Base-by-base conservation (phyloP, 192 early-diverging fungal genomes). In the Hyaloraphidium curvatum region DNA sequence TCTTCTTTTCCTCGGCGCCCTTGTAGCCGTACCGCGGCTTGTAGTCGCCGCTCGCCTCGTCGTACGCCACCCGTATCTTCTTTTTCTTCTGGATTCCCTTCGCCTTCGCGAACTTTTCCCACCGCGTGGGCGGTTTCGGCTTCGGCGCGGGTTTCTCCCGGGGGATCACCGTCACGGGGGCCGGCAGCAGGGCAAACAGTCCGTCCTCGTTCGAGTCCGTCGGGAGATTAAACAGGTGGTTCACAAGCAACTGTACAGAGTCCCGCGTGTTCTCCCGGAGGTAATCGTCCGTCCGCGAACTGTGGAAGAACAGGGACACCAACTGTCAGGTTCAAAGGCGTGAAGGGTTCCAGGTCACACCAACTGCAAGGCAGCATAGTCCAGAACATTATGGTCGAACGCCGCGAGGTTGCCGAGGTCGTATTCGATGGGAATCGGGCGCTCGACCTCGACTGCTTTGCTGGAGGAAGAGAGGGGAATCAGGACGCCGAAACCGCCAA, bases 21-120 rank as follows among this genome's bases (percentile, higher is more conserved):
- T 80, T 81, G 73, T 87, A 96, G 21, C 95, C 95, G 70, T 79
- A 99, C 50, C 79, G 74, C 50, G 89, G 86, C 40, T 78, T 77
- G 67, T 84, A 91, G 63, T 91, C 84, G 55, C 78, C 82, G 54
- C 62, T 60, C 2, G 62, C 72, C 43, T 94, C 89, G 62, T 99
- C 89, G 64, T 63, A 92, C 53, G 78, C 80, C 76, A 84, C 80
- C 29, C 81, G 70, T 26, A 69, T 73, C 61, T 83, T 84, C 67
- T 94, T 93, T 43, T 82, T 82, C 56, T 75, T 71, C 63, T 81
- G 74, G 65, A 99, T 96, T 14, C 90, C 90, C 69, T 99, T 99
- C 63, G 71, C 68, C 61, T 87, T 82, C 50, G 95, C 95, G 68
- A 99, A 99, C 75, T 85, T 86, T 67, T 99, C 92, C 95, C 95